Percentiles rank a stretch among this genome's conserved stretches.
Evolutionary conservation across 768 basidiomycete genomes (phyloP).

Genomic region (Suillus fuscotomentosus): DNA sequence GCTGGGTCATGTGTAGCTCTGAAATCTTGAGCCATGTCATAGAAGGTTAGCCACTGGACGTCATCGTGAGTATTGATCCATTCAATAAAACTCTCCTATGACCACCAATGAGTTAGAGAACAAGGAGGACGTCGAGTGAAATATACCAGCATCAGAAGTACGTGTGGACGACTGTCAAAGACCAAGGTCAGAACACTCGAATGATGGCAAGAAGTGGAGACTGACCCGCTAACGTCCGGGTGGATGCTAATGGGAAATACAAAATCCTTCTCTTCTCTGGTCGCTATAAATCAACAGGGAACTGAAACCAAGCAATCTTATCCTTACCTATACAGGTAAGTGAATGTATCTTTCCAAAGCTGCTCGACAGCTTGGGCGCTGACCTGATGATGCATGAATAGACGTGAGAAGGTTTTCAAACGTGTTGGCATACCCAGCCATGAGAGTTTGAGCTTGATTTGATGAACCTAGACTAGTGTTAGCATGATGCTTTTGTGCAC

Average conservation of each 20-base stretch:
- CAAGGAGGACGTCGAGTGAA: neutral
- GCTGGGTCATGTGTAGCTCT: slow-evolving; percentile 48
- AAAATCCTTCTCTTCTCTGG: slow-evolving; percentile 60
- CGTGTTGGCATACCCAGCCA: slow-evolving; percentile 50
- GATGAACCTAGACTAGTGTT: slow-evolving; percentile 52
- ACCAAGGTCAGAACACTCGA: slow-evolving; percentile 2
- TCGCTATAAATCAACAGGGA: neutral
- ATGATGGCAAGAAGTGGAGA: neutral
- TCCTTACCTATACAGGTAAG: slow-evolving; percentile 58
- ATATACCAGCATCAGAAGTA: slow-evolving; percentile 68
- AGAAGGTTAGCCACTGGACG: slow-evolving; percentile 70
- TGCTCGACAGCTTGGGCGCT: slow-evolving; percentile 64
- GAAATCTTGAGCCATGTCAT: slow-evolving; percentile 65
- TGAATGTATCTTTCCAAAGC: slow-evolving; percentile 75
- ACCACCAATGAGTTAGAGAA: neutral
- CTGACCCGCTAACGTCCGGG: slow-evolving; percentile 71
- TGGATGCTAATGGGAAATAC: slow-evolving; percentile 78
- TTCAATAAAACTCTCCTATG: slow-evolving; percentile 68
- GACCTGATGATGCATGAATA: slow-evolving; percentile 38
- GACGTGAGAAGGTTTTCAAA: neutral
- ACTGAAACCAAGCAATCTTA: neutral
- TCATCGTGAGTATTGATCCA: slow-evolving; percentile 71
- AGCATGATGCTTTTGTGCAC: neutral
- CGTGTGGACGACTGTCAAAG: slow-evolving; percentile 55
- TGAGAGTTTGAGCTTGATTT: slow-evolving; percentile 67